These are phyloP conservation scores for Coprinopsis sp. DNA, from an alignment of 768 basidiomycete genomes.

Conservation along the genomic window DNA sequence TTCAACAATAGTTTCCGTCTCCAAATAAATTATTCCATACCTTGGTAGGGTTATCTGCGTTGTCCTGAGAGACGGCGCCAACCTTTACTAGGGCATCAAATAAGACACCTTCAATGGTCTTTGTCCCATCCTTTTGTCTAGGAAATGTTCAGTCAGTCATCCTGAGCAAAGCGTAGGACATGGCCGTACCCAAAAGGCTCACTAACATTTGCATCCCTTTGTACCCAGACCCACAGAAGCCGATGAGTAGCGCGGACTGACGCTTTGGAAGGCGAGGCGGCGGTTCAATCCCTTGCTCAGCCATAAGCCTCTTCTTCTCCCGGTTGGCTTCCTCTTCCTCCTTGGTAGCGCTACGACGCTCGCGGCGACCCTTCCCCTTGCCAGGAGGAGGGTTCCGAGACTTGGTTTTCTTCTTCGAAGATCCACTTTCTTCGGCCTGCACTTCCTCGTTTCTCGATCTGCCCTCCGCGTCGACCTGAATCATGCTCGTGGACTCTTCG, in stretches of 20 bases:
- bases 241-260: constrained; percentile 78
- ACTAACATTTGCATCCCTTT: constrained; percentile 95
- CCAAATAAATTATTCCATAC: too few species aligned
- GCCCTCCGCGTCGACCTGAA: not conserved
- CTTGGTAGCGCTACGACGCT: constrained; percentile 40
- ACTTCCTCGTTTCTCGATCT: not conserved
- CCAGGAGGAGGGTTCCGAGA: constrained; percentile 5
- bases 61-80: constrained; percentile 93
- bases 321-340: constrained; percentile 21
- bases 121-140: constrained; percentile 63
- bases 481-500: not conserved
- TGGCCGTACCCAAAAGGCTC: not conserved
- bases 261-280: constrained; percentile 71
- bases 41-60: constrained; percentile 86
- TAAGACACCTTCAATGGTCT: constrained; percentile 86
- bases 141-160: constrained; percentile 2
- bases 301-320: constrained; percentile 17
- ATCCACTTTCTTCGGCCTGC: constrained; percentile 3
- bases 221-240: constrained; percentile 90
- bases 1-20: not conserved
- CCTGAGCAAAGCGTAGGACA: not conserved
- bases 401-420: not conserved
- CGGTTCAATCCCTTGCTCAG: constrained; percentile 33
- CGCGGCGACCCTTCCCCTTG: constrained; percentile 36
- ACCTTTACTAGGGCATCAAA: constrained; percentile 86